Percentiles rank a stretch among this genome's conserved stretches.
phyloP scores from a whole-genome alignment of 768 basidiomycete species.

The Nevesoporus exiguus region DNA sequence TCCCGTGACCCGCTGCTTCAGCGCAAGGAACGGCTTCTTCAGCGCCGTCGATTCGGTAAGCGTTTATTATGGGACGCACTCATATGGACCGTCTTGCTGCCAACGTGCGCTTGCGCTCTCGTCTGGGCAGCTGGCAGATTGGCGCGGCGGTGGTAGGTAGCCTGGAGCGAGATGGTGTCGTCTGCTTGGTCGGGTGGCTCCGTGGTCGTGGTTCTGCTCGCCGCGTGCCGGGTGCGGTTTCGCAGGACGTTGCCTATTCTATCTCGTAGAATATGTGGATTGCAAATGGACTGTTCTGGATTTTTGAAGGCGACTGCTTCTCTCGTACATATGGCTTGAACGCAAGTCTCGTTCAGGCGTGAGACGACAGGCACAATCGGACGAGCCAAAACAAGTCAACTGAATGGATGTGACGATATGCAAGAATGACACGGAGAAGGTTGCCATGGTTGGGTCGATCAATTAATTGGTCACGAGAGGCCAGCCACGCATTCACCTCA shows the following conservation, averaged over 20 bases:
- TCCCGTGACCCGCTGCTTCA: constrained; percentile 70
- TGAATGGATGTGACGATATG: not conserved
- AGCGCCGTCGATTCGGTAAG: constrained; percentile 65
- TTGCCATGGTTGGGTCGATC: not conserved
- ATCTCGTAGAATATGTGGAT: constrained; percentile 2
- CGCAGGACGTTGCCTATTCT: not conserved
- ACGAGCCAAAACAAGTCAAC: too few species aligned
- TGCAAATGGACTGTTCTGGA: not conserved
- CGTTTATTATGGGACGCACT: constrained; percentile 83
- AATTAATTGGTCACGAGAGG: not conserved
- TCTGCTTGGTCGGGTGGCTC: constrained; percentile 8
- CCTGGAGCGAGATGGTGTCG: too few species aligned
- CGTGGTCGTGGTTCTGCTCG: not conserved
- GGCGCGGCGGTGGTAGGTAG: constrained; percentile 48
- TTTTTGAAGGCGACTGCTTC: not conserved
- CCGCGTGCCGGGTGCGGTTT: too few species aligned
- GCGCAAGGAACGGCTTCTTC: constrained; percentile 82
- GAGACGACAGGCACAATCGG: too few species aligned
- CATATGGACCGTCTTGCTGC: constrained; percentile 70
- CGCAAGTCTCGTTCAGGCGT: too few species aligned
- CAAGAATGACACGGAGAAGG: too few species aligned
- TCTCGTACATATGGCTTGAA: not conserved
- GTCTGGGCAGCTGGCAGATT: constrained; percentile 57
- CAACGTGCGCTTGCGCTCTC: constrained; percentile 52
- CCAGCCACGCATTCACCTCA: not conserved